These are phyloP conservation scores for Ascochyta koolunga DNA, from an alignment of 2,329 filamentous ascomycete species.

Conservation along the genomic window DNA sequence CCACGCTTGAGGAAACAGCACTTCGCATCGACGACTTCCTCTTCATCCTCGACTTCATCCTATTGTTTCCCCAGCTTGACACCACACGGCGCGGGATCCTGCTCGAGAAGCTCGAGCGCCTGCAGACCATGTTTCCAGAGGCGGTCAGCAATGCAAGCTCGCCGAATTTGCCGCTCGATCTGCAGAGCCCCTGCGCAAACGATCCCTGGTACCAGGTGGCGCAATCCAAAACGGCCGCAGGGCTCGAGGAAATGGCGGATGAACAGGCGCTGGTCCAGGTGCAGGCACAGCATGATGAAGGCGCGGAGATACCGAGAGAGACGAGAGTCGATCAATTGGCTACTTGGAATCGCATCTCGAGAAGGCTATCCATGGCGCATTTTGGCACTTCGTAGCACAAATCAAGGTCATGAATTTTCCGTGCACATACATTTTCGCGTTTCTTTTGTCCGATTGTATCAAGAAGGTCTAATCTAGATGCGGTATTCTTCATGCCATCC, in stretches of 20 bases:
- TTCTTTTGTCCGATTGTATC: neutral
- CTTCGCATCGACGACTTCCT: constrained; percentile 61
- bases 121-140: constrained; percentile 46
- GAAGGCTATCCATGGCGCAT: constrained; percentile 34
- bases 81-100: constrained; percentile 54
- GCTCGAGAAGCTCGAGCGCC: constrained; percentile 49
- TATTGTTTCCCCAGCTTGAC: constrained; percentile 57
- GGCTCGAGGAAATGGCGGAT: constrained; percentile 29
- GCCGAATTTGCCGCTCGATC: constrained; percentile 38
- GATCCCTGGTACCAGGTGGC: constrained; percentile 46
- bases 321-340: constrained; percentile 29
- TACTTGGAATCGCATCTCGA: constrained; percentile 45
- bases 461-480: neutral
- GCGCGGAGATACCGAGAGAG: constrained; percentile 19
- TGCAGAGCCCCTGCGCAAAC: constrained; percentile 32
- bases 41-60: constrained; percentile 59
- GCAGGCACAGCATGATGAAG: constrained; percentile 5
- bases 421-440: neutral
- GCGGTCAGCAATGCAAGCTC: constrained; percentile 41
- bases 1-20: constrained; percentile 54
- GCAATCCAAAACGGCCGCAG: constrained; percentile 42
- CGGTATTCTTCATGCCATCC: neutral
- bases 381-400: constrained; percentile 13
- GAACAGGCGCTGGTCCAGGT: constrained; percentile 10
- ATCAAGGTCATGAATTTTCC: neutral